A percentile compares a stretch with the other conserved stretches of the same genome.
phyloP scores from a whole-genome alignment of 2,329 filamentous ascomycete genomes.

The Anthostomella pinea region DNA sequence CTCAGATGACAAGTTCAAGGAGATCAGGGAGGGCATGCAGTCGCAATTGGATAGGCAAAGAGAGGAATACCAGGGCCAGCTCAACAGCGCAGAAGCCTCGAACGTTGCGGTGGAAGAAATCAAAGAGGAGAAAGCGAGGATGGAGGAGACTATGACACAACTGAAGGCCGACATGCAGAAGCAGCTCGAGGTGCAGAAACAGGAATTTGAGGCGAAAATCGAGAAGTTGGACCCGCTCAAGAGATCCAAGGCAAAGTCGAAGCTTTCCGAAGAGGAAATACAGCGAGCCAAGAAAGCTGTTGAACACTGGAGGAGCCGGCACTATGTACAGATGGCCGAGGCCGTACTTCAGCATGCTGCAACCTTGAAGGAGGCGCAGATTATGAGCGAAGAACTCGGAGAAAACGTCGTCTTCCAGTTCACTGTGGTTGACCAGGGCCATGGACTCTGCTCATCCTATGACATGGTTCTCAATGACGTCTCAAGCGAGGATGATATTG shows the following conservation, averaged over 20 bases:
- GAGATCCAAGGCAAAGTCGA: conserved; percentile 57
- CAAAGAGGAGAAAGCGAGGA: conserved; percentile 74
- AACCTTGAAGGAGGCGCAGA: conserved; percentile 88
- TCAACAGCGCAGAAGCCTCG: conserved; percentile 71
- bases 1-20: conserved; percentile 70
- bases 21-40: conserved; percentile 80
- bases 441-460: conserved; percentile 88
- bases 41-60: conserved; percentile 78
- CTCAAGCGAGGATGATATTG: conserved; percentile 77
- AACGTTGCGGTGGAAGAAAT: conserved; percentile 81
- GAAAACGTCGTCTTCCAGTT: conserved; percentile 95
- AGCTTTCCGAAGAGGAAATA: conserved; percentile 70
- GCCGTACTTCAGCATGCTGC: conserved; percentile 84
- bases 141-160: conserved; percentile 76
- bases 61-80: conserved; percentile 74
- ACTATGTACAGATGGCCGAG: conserved; percentile 93
- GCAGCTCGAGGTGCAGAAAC: conserved; percentile 78
- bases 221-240: conserved; percentile 69
- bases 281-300: conserved; percentile 64
- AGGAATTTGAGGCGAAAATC: conserved; percentile 80
- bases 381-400: conserved; percentile 96
- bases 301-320: conserved; percentile 75
- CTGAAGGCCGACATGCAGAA: conserved; percentile 88
- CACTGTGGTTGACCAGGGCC: conserved; percentile 82
- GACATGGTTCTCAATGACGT: conserved; percentile 94